Conservation (phyloP, 495 filamentous ascomycete species). For the Echria macrotheca region DNA sequence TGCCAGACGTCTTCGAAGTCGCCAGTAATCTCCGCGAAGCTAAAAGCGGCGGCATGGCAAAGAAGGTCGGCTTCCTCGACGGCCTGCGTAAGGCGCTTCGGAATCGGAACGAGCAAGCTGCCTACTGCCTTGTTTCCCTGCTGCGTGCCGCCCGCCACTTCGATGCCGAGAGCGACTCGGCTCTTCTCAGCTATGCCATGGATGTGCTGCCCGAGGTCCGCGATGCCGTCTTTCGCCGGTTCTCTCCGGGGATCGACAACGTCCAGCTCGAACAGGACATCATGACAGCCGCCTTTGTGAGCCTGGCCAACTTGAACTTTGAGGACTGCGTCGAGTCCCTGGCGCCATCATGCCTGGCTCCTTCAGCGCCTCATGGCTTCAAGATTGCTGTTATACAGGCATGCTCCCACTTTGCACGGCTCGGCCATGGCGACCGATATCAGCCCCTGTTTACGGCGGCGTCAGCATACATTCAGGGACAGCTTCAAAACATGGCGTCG, state of each 20-base stretch:
- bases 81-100: constrained; percentile 52
- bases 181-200: constrained; percentile 57
- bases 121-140: constrained; percentile 55
- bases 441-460: constrained; percentile 47
- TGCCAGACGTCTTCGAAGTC: constrained; percentile 61
- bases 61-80: constrained; percentile 59
- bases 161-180: constrained; percentile 52
- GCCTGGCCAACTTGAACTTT: constrained; percentile 52
- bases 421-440: constrained; percentile 45
- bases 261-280: constrained; percentile 50
- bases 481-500: constrained; percentile 43
- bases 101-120: constrained; percentile 53
- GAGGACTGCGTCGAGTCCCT: constrained; percentile 50
- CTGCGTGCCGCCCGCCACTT: constrained; percentile 57
- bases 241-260: constrained; percentile 39
- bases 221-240: constrained; percentile 56
- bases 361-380: constrained; percentile 51
- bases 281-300: constrained; percentile 61
- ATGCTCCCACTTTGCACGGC: constrained; percentile 50
- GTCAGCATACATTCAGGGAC: constrained; percentile 49
- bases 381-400: constrained; percentile 56
- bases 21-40: constrained; percentile 56
- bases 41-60: constrained; percentile 52
- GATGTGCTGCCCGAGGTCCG: constrained; percentile 61
- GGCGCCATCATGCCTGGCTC: constrained; percentile 46